Evolutionary conservation across 2,329 filamentous ascomycete species (phyloP), one percentile per base, ranked within the genome.

Genomic region (Blastomyces parvus): DNA sequence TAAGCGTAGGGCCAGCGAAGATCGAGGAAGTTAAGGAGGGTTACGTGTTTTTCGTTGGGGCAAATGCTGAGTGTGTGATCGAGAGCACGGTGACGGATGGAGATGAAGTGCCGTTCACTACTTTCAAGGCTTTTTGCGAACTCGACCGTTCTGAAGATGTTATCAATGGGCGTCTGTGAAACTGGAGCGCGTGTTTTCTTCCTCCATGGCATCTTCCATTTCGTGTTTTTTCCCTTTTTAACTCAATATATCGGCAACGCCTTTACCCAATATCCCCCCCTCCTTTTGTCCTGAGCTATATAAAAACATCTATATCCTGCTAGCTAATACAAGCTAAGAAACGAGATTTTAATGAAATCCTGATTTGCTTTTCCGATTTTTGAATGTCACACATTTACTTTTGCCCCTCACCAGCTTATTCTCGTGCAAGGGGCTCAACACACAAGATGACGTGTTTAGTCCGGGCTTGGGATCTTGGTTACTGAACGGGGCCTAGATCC

Each of bases 71-170:
- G 76, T 82, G 89, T 44, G 83, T 93, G 2, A 77, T 97, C 60
- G 88, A 96, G 78, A 90, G 79, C 65, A 78, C 76, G 17, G 77
- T 77, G 22, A 68, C 83, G 14, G 80, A 80, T 58, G 59, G 61
- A 13, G 81, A 73, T 0, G 78, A 81, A 0, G 85, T 85, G 33
- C 85, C 88, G 62, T 88, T 97, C 68, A 88, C 88, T 33, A 92
- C 89, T 0, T 99, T 95, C 81, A 94, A 92, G 79, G 94, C 93
- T 0, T 97, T 96, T 74, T 96, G 91, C 71, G 92, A 97, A 79
- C 81, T 96, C 65, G 84, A 86, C 14, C 79, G 77, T 27, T 76
- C 79, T 69, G 76, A 78, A 67, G 74, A 72, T 42, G 64, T 71
- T 67, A 69, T 72, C 62, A 74, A 76, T 64, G 73, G 73, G 40